Evolutionary conservation across 2,329 filamentous ascomycete genomes (phyloP), one percentile per base, ranked within the genome.

Genomic region (Lachnellula suecica): DNA sequence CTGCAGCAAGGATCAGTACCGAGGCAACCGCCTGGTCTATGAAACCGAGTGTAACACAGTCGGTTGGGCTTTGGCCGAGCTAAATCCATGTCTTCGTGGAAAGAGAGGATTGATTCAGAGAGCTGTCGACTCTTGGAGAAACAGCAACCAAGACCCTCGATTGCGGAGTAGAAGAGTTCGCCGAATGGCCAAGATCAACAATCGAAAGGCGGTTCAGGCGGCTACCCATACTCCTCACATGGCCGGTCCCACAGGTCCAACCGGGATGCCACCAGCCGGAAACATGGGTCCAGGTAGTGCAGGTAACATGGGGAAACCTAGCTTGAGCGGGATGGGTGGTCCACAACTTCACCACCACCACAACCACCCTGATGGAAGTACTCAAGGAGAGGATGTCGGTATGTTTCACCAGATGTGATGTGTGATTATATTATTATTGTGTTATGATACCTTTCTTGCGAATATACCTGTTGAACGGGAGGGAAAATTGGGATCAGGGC

Each of bases 11-110:
- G 93, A 97, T 53, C 88, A 96, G 69, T 99, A 99, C 77, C 88
- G 92, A 54, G 94, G 94, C 56, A 99, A 99, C 70, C 87, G 94
- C 15, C 76, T 97, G 61, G 89, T 94, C 62, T 99, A 99, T 71
- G 94, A 99, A 76, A 97, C 91, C 15, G 94, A 99, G 74, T 99
- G 94, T 79, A 99, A 99, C 74, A 91, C 91, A 0, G 94, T 99
- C n/a, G 94, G 94, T n/a, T 99, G 94, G 94, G 93, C 93, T 11
- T 74, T 99, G 61, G 94, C 94, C 2, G 88, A 97, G 67, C 76
- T 99, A 49, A 99, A 99, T 70, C 87, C 91, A 7, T 88, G 89
- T 52, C 79, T 97, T 54, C 85, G 93, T 58, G 93, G 93, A 62
- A 97, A 97, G 79, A 84, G 94, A 63, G 94, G 94, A 7, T 79